Percentiles rank a stretch among this genome's conserved stretches.
Conservation (phyloP, 2,329 filamentous ascomycete genomes). For the Verticillium nonalfalfae region DNA sequence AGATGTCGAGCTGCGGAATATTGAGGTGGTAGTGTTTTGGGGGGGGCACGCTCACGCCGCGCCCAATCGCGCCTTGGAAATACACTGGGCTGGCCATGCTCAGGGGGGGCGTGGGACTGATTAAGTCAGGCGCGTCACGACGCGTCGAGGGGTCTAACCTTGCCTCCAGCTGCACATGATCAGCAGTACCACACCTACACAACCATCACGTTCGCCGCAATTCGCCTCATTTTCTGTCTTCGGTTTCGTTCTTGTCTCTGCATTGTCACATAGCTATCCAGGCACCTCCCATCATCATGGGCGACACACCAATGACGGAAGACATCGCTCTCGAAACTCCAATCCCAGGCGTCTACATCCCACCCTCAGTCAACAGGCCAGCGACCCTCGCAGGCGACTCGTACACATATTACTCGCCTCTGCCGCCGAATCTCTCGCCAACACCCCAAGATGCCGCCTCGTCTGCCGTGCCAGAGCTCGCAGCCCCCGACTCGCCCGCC, state of each 20-base stretch:
- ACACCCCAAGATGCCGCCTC: slow-evolving; percentile 17
- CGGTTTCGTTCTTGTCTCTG: neutral
- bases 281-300: slow-evolving; percentile 20
- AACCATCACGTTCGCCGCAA: neutral
- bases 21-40: neutral
- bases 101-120: neutral
- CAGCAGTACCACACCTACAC: neutral
- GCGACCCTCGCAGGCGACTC: slow-evolving; percentile 58
- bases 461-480: neutral
- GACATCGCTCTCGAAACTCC: slow-evolving; percentile 25
- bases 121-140: slow-evolving; percentile 2
- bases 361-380: slow-evolving; percentile 58
- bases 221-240: neutral
- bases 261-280: neutral
- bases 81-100: neutral
- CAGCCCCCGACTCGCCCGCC: slow-evolving; percentile 21
- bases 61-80: neutral
- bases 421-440: slow-evolving; percentile 55
- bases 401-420: slow-evolving; percentile 65
- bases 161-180: neutral
- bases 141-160: slow-evolving; percentile 15
- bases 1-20: neutral
- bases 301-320: slow-evolving; percentile 31
- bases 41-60: neutral
- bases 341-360: slow-evolving; percentile 44